A percentile compares a stretch with the other conserved stretches of the same genome.
Conservation (phyloP, 1,139 yeast genomes). For the Kazachstania sp. region DNA sequence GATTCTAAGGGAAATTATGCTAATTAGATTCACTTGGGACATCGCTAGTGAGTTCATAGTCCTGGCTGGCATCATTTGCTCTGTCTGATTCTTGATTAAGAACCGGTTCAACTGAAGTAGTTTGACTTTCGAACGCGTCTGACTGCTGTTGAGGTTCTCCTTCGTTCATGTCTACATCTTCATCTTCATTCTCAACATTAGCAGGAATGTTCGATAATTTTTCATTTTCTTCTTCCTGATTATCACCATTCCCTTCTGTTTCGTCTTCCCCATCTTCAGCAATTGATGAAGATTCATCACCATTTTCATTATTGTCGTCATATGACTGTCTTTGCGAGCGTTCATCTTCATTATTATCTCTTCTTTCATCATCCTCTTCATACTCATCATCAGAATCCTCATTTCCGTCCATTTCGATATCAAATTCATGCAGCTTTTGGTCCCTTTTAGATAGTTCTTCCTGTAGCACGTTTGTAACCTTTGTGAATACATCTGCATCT, state of each 20-base stretch:
- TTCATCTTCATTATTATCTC: slow-evolving; percentile 4
- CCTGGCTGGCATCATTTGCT: too few relatives aligned
- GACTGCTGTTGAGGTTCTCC: background rate
- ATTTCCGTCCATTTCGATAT: slow-evolving; percentile 6
- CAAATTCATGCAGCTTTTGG: slow-evolving; percentile 8
- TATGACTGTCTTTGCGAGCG: slow-evolving; percentile 9
- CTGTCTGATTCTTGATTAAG: too few relatives aligned
- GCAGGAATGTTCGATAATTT: background rate
- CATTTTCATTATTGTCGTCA: background rate
- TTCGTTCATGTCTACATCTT: background rate
- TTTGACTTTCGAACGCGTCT: background rate
- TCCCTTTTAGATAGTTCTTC: slow-evolving; percentile 21
- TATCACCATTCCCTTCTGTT: slow-evolving; percentile 1
- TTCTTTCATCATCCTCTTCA: slow-evolving; percentile 12
- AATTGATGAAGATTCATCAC: background rate
- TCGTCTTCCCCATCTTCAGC: slow-evolving; percentile 4
- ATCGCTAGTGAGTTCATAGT: too few relatives aligned
- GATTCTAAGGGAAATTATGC: too few relatives aligned
- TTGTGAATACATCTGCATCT: slow-evolving; percentile 25
- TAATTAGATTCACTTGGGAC: too few relatives aligned
- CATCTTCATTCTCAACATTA: background rate
- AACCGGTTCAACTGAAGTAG: too few relatives aligned
- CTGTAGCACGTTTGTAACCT: slow-evolving; percentile 20
- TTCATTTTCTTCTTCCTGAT: background rate
- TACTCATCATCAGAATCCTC: slow-evolving; percentile 7